Evolutionary conservation across 768 basidiomycete species (phyloP).

Genomic region (Lactifluus hygrophoroides): DNA sequence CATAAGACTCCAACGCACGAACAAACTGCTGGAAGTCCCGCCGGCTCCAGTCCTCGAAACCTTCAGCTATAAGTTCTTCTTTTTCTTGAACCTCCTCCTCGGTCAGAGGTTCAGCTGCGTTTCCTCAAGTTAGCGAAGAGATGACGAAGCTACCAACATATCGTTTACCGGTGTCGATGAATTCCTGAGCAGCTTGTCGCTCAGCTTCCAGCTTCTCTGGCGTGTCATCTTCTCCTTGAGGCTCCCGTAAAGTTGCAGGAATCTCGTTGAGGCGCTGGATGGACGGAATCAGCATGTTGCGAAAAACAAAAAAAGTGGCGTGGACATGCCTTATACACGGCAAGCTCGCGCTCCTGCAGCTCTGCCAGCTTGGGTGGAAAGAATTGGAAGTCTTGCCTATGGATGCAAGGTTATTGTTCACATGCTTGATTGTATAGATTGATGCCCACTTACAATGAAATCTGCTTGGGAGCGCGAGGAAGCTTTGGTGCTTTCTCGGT

Average conservation of each 20-base stretch:
- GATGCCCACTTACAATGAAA: slow-evolving; percentile 51
- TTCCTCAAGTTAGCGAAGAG: background rate
- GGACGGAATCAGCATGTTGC: background rate
- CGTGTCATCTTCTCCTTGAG: slow-evolving; percentile 63
- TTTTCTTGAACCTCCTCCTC: slow-evolving; percentile 82
- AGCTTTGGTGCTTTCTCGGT: slow-evolving; percentile 74
- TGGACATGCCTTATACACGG: slow-evolving; percentile 60
- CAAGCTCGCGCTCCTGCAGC: slow-evolving; percentile 81
- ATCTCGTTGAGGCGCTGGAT: slow-evolving; percentile 59
- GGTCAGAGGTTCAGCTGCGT: slow-evolving; percentile 74
- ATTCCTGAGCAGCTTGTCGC: slow-evolving; percentile 66
- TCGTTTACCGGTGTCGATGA: slow-evolving; percentile 71
- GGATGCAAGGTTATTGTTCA: background rate
- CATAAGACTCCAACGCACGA: slow-evolving; percentile 66
- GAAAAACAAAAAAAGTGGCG: background rate
- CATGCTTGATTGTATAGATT: background rate
- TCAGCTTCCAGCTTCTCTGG: slow-evolving; percentile 82
- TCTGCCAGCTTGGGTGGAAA: slow-evolving; percentile 73
- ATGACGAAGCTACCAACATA: background rate
- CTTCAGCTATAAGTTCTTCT: slow-evolving; percentile 64
- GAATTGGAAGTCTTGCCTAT: slow-evolving; percentile 94
- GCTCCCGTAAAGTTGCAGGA: slow-evolving; percentile 52
- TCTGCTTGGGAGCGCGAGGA: slow-evolving; percentile 82
- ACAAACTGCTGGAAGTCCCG: slow-evolving; percentile 92
- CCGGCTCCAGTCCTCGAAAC: slow-evolving; percentile 88